A percentile compares a stretch with the other conserved stretches of the same genome.
phyloP scores from a whole-genome alignment of 306 rosid species.

The Psophocarpus tetragonolobus region DNA sequence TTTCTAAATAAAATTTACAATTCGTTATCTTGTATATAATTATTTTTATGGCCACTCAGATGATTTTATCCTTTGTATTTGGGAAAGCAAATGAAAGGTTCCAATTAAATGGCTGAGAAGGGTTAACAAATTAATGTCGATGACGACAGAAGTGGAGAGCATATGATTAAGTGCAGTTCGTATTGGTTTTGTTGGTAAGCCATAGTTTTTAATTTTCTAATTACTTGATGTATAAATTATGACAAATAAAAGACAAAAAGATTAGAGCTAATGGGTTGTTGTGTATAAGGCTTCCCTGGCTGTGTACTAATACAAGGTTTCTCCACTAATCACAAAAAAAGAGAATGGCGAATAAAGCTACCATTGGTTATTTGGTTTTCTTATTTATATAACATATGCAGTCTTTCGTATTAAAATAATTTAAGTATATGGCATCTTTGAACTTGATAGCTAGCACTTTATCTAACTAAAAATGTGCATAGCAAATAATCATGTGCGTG shows the following conservation, averaged over 20 bases:
- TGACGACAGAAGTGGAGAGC: constrained; percentile 26
- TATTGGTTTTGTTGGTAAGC: constrained; percentile 24
- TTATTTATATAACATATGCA: too few relatives aligned
- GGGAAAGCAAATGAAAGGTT: constrained; percentile 10
- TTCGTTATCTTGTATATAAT: not conserved
- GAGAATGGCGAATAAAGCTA: not conserved
- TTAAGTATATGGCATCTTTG: not conserved
- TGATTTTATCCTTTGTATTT: not conserved
- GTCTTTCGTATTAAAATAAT: not conserved
- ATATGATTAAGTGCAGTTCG: constrained; percentile 19
- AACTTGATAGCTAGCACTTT: not conserved
- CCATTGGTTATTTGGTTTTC: not conserved
- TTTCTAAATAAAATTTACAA: not conserved
- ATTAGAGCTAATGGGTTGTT: constrained; percentile 10
- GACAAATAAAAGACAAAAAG: not conserved
- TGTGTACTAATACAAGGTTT: not conserved
- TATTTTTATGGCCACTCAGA: not conserved
- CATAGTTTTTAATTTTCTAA: not conserved
- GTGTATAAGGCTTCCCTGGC: not conserved
- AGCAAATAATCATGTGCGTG: not conserved
- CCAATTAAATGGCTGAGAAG: constrained; percentile 20
- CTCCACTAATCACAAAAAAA: not conserved
- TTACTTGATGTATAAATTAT: not conserved
- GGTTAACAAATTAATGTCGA: not conserved
- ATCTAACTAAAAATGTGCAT: not conserved